Evolutionary conservation across 345 rosid species (phyloP).

Genomic region (Eucalyptus leucophloia): DNA sequence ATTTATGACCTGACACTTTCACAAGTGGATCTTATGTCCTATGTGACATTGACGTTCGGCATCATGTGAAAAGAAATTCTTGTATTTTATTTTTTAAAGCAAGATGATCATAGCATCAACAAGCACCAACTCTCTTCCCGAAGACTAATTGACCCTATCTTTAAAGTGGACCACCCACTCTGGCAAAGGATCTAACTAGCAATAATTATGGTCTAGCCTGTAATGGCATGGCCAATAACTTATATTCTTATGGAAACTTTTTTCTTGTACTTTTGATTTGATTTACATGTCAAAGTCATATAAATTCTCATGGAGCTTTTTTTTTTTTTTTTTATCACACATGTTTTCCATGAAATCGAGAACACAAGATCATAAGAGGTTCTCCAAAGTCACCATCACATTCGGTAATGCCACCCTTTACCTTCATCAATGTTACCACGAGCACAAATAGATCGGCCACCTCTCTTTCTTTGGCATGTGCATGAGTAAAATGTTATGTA

Average conservation of each 20-base stretch:
- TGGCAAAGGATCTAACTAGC: not conserved
- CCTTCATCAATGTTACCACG: not conserved
- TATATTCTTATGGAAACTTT: too few species aligned
- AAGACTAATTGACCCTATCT: not conserved
- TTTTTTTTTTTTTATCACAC: not conserved
- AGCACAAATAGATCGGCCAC: not conserved
- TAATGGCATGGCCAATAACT: not conserved
- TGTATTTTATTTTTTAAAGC: not conserved
- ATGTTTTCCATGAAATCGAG: not conserved
- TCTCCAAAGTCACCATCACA: not conserved
- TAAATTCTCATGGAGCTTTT: too few species aligned
- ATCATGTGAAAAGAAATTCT: not conserved
- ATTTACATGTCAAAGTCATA: too few species aligned
- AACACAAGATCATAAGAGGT: not conserved
- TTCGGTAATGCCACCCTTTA: not conserved
- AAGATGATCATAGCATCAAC: not conserved
- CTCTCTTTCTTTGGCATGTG: not conserved
- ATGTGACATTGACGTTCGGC: not conserved
- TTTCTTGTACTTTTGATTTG: not conserved
- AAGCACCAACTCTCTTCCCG: not conserved
- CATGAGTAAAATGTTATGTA: not conserved
- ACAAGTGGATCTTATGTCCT: not conserved
- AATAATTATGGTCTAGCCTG: not conserved
- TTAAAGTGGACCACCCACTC: too few species aligned
- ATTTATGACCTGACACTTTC: not conserved